Evolutionary conservation across 257 asterid species (phyloP), one percentile per base, ranked within the genome.

Genomic region (Lavandula angustifolia): DNA sequence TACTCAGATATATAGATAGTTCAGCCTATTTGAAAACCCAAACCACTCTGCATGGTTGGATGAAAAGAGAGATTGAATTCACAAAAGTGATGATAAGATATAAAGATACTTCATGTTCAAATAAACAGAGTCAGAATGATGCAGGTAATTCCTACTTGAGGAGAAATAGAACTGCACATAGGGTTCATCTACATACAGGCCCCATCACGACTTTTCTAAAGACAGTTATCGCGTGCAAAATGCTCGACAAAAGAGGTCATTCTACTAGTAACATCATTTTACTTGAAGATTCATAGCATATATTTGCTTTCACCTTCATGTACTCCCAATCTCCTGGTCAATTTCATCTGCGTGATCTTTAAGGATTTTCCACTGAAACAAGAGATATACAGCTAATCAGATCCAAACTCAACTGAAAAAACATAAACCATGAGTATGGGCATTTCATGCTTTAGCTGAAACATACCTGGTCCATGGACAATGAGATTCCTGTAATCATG

Each of bases 271-370:
- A 59, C 64, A 54, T 53, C 37, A 35, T 63, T 72, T 47, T 66
- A 47, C 50, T 66, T 29, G 42, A 12, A 50, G 51, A 32, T 42
- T 31, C 63, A 22, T 22, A 22, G 27, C 27, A 22, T 22, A 22
- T 22, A 22, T 22, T 22, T 22, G 2, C 48, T 13, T 31, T 5
- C 40, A 5, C 10, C 53, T 60, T 63, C 76, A 83, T 41, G 57
- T 63, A 47, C 64, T 78, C 82, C 57, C 80, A 37, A 90, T 72
- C 70, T 80, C 95, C 69, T 78, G 59, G 69, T 87, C 91, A 43
- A 90, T 87, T 79, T 87, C 91, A 74, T 82, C 95, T 58, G 69
- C 87, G 16, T 87, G 90, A n/a, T 87, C 89, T 48, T 83, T 74
- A 11, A 90, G 86, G 12, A 87, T 71, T 60, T 82, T 82, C 97